A percentile compares a stretch with the other conserved stretches of the same genome.
phyloP scores from a whole-genome alignment of 202 grass and related monocot species.

The Tripidium arundinaceum region DNA sequence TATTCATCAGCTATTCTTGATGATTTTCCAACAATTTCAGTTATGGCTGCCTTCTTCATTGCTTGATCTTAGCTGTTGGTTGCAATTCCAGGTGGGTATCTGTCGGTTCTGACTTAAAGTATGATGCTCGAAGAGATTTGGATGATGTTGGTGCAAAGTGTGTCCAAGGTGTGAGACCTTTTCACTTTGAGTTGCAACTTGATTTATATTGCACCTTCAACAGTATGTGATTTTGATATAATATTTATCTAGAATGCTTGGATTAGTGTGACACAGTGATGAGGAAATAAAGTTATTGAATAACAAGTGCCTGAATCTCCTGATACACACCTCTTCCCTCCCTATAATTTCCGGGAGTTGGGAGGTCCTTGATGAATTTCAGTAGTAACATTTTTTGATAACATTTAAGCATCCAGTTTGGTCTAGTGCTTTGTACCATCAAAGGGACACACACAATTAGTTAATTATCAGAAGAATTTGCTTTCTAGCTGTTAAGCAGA shows the following conservation, averaged over 20 bases:
- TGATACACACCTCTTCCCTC: background rate
- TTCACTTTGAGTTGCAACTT: no score
- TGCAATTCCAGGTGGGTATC: conserved; percentile 76
- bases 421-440: background rate
- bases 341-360: background rate
- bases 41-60: background rate
- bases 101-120: conserved; percentile 86
- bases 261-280: background rate
- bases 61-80: no score
- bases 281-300: conserved; percentile 12
- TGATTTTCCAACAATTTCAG: conserved; percentile 1
- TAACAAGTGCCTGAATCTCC: background rate
- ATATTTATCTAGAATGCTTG: conserved; percentile 7
- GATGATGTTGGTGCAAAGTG: conserved; percentile 96
- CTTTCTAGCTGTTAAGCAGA: conserved; percentile 22
- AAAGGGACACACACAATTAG: conserved; percentile 1
- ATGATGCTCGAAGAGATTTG: conserved; percentile 95
- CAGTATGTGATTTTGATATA: background rate
- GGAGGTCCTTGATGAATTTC: conserved; percentile 10
- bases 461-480: conserved; percentile 4
- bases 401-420: background rate
- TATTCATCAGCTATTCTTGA: background rate
- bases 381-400: background rate
- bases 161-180: conserved; percentile 80
- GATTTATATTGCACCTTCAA: conserved; percentile 25